Conservation (phyloP, 139 green algal genomes). For the Pseudopediastrum boryanum region DNA sequence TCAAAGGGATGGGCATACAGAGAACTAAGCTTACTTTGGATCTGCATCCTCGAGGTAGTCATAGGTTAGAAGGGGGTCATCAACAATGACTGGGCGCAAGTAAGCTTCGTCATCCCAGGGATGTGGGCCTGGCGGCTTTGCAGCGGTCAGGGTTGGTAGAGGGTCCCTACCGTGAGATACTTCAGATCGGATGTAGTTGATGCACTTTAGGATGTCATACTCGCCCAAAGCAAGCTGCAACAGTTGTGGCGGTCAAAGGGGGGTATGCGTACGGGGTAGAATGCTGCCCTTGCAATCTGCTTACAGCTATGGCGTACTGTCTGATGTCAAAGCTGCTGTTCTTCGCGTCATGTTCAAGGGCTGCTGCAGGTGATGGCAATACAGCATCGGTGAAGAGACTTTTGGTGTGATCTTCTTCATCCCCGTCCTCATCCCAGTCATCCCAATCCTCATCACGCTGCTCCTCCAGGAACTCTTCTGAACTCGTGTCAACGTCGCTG, state of each 20-base stretch:
- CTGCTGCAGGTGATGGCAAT: constrained; percentile 62
- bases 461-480: neutral
- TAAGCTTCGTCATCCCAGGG: constrained; percentile 69
- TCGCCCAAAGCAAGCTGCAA: constrained; percentile 60
- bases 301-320: constrained; percentile 48
- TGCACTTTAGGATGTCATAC: constrained; percentile 74
- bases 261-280: neutral
- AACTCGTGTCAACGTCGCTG: constrained; percentile 1
- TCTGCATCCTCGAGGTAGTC: constrained; percentile 67
- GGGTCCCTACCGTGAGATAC: constrained; percentile 62
- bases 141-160: constrained; percentile 36
- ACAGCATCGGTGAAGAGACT: constrained; percentile 63
- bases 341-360: constrained; percentile 63
- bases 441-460: constrained; percentile 51
- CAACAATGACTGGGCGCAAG: constrained; percentile 64
- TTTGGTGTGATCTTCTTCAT: constrained; percentile 54
- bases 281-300: constrained; percentile 6
- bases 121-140: neutral
- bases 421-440: constrained; percentile 54
- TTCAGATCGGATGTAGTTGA: constrained; percentile 82
- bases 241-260: constrained; percentile 10
- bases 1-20: no score
- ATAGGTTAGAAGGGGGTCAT: constrained; percentile 82
- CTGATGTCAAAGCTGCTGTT: constrained; percentile 63
- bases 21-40: no score